These are phyloP conservation scores for Lepidium africanum DNA, from an alignment of 345 rosid genomes.

Conservation along the genomic window DNA sequence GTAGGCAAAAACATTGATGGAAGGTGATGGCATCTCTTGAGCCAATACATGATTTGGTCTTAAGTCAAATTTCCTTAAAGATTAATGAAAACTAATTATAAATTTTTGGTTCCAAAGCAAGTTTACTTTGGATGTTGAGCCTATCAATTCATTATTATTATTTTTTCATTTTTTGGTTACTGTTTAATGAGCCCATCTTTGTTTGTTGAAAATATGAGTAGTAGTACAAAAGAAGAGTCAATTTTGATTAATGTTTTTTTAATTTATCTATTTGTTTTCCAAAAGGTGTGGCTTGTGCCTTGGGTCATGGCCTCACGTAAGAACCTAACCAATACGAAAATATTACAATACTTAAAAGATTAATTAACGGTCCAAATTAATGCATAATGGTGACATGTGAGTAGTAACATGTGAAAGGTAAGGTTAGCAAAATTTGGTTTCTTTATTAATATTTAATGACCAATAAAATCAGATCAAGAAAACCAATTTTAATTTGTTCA, in stretches of 20 bases:
- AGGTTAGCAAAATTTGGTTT: not conserved
- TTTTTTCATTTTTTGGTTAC: not conserved
- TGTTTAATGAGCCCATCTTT: constrained; percentile 19
- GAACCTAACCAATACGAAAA: constrained; percentile 17
- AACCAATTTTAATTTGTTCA: not conserved
- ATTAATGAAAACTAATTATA: constrained; percentile 8
- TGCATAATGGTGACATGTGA: constrained; percentile 16
- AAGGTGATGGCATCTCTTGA: constrained; percentile 24
- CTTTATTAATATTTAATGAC: not conserved
- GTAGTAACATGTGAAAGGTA: constrained; percentile 13
- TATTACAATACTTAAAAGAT: constrained; percentile 1
- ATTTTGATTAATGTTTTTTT: not conserved
- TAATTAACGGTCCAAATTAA: not conserved
- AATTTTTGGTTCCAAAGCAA: not conserved
- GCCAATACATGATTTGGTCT: constrained; percentile 22
- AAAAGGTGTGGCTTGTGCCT: constrained; percentile 22
- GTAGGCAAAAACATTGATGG: constrained; percentile 20
- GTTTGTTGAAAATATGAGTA: constrained; percentile 18
- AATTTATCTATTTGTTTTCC: not conserved
- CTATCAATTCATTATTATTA: constrained; percentile 19
- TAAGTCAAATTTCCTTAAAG: constrained; percentile 12
- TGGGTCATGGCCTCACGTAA: constrained; percentile 27
- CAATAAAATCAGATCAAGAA: not conserved
- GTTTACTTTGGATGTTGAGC: constrained; percentile 14
- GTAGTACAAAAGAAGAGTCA: constrained; percentile 27